A percentile compares a stretch with the other conserved stretches of the same genome.
phyloP scores from a whole-genome alignment of 345 rosid genomes.

The Salix dunnii region DNA sequence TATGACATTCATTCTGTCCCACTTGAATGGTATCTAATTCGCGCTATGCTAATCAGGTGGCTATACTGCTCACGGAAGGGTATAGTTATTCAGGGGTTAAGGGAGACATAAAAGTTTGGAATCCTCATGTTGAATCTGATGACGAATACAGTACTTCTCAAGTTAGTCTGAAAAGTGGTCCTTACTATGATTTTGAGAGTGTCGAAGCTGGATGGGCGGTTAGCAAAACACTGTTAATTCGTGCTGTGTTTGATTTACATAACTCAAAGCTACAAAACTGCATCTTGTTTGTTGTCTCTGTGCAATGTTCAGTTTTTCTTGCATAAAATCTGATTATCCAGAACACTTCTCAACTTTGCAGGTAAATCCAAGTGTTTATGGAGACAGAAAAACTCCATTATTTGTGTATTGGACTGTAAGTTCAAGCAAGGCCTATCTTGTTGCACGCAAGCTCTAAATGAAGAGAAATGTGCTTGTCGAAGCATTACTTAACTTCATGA shows the following conservation, averaged over 20 bases:
- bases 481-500: too few species aligned
- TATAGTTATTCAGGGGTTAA: constrained; percentile 44
- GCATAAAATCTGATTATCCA: neutral
- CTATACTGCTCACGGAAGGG: constrained; percentile 42
- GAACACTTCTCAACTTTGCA: constrained; percentile 9
- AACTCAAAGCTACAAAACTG: neutral
- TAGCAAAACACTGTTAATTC: neutral
- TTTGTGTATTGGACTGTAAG: constrained; percentile 58
- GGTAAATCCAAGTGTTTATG: constrained; percentile 56
- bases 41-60: constrained; percentile 31
- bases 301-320: neutral
- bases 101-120: constrained; percentile 51
- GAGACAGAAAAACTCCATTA: constrained; percentile 46
- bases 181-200: constrained; percentile 40
- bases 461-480: neutral
- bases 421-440: neutral
- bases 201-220: constrained; percentile 59
- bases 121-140: constrained; percentile 43
- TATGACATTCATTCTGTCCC: too few species aligned
- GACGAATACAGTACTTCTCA: constrained; percentile 49
- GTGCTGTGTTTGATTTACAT: neutral
- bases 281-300: too few species aligned
- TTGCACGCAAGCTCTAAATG: neutral
- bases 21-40: neutral
- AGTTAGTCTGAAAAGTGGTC: constrained; percentile 42